phyloP scores from a whole-genome alignment of 305 asterid species.

The Fraxinus greggii region DNA sequence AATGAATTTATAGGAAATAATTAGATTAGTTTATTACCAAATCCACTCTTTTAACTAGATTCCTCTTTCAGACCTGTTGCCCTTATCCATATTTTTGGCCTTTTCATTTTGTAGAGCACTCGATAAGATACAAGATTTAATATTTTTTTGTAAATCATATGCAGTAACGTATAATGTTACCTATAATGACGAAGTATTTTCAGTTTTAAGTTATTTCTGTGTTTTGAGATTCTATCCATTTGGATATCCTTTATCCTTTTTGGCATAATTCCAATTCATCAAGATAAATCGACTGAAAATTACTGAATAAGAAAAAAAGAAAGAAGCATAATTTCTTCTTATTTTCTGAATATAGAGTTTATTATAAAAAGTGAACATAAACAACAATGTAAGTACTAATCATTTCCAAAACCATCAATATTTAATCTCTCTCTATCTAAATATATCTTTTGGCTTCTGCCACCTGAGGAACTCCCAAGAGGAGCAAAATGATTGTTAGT shows the following conservation, averaged over 20 bases:
- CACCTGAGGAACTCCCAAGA: background rate
- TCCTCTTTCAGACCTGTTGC: background rate
- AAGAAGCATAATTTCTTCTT: background rate
- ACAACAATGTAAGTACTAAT: background rate
- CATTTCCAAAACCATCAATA: background rate
- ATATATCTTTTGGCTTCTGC: conserved; percentile 1
- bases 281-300: conserved; percentile 20
- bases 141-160: background rate
- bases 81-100: conserved; percentile 1
- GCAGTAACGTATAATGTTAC: background rate
- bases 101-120: background rate
- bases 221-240: conserved; percentile 25
- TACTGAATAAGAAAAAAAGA: conserved; percentile 20
- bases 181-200: conserved; percentile 21
- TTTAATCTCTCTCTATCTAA: background rate
- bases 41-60: background rate
- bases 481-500: background rate
- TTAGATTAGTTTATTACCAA: background rate
- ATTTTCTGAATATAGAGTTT: background rate
- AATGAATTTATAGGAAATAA: background rate
- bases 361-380: background rate
- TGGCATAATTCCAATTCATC: conserved; percentile 25
- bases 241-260: conserved; percentile 12
- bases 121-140: background rate
- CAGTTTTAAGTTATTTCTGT: conserved; percentile 18